phyloP scores from a whole-genome alignment of 139 green algal genomes.

The Picochlorum sp. region DNA sequence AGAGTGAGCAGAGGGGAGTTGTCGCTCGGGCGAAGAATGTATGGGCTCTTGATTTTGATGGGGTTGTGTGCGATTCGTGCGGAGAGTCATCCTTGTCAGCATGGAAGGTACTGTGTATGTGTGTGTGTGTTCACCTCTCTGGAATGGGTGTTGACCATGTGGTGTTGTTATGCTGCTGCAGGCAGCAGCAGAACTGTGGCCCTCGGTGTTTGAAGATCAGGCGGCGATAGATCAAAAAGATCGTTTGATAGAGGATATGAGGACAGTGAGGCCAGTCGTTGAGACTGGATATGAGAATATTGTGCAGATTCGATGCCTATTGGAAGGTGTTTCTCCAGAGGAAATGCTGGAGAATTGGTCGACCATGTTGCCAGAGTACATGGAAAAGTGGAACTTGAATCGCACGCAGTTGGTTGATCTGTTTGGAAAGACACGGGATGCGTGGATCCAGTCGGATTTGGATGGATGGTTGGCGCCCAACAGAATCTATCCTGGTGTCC shows the following conservation, averaged over 20 bases:
- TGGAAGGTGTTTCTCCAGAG: slow-evolving; percentile 61
- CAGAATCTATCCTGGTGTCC: slow-evolving; percentile 79
- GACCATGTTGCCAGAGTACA: slow-evolving; percentile 52
- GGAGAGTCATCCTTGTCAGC: slow-evolving; percentile 83
- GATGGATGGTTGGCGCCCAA: slow-evolving; percentile 87
- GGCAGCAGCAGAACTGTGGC: slow-evolving; percentile 72
- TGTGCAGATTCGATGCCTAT: slow-evolving; percentile 78
- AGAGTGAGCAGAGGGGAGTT: no score
- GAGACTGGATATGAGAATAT: slow-evolving; percentile 99
- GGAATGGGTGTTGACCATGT: not conserved
- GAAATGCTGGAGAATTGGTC: slow-evolving; percentile 76
- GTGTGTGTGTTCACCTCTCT: no score
- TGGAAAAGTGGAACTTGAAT: slow-evolving; percentile 68
- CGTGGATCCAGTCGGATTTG: slow-evolving; percentile 87
- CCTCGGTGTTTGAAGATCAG: slow-evolving; percentile 65
- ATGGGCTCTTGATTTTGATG: slow-evolving; percentile 95
- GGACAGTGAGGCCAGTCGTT: slow-evolving; percentile 80
- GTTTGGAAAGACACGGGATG: slow-evolving; percentile 85
- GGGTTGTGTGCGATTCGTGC: slow-evolving; percentile 89
- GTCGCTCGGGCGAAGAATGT: slow-evolving; percentile 19
- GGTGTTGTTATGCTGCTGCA: slow-evolving; percentile 18
- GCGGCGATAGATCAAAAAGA: slow-evolving; percentile 47
- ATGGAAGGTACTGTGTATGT: slow-evolving; percentile 60
- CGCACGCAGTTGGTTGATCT: slow-evolving; percentile 71
- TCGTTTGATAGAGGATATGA: slow-evolving; percentile 74